Conservation (phyloP, 192 early-diverging fungal species). For the Coemansia sp. region DNA sequence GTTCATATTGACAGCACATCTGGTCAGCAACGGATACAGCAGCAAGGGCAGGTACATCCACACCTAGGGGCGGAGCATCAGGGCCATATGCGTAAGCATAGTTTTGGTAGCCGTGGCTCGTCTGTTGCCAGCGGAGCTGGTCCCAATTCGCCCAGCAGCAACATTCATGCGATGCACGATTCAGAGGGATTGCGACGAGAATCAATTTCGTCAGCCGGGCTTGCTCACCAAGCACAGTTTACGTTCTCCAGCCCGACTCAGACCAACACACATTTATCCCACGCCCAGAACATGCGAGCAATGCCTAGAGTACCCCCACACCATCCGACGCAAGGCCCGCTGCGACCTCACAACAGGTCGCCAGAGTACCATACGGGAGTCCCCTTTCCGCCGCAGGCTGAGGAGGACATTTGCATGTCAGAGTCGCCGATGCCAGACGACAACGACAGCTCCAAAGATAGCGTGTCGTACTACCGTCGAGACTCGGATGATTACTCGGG, state of each 20-base stretch:
- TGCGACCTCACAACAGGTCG: background rate
- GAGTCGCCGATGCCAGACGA: constrained; percentile 40
- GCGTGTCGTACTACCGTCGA: constrained; percentile 16
- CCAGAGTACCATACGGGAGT: constrained; percentile 1
- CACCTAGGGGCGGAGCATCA: background rate
- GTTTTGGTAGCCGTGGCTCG: constrained; percentile 16
- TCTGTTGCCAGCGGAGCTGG: constrained; percentile 8
- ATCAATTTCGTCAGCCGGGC: constrained; percentile 28
- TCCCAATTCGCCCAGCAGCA: constrained; percentile 6
- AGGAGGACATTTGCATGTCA: constrained; percentile 52
- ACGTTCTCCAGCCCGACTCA: constrained; percentile 32
- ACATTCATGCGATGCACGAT: background rate
- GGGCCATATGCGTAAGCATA: background rate
- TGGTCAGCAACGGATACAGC: background rate
- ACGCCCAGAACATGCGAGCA: background rate
- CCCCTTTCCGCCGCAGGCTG: constrained; percentile 19
- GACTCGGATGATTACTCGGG: constrained; percentile 14
- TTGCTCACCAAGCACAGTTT: constrained; percentile 42
- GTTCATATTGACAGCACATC: background rate
- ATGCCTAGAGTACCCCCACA: constrained; percentile 3
- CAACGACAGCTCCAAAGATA: constrained; percentile 7
- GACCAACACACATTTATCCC: background rate
- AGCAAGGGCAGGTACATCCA: background rate
- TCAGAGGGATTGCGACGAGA: constrained; percentile 10
- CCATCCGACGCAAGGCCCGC: background rate